Base-by-base conservation (phyloP, 352 stramenopile genomes). In the Thraustochytrium sp. region DNA sequence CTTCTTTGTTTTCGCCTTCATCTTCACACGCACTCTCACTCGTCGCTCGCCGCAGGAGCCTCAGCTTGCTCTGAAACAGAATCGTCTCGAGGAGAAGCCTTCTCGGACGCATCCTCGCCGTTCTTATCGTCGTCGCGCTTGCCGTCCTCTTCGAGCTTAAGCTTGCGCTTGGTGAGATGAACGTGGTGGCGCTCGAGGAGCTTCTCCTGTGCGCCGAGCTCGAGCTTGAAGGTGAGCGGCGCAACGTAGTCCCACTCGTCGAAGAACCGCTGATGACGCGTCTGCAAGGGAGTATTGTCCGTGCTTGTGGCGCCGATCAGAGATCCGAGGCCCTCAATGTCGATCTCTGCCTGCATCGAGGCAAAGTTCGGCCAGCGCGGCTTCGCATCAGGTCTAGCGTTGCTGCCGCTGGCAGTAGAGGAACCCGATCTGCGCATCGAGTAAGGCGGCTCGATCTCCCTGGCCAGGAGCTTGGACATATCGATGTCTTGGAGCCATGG, bases 191-290 rank as follows among this genome's bases (percentile, higher is more conserved):
- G n/a, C n/a, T 18, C 9, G 26, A 54, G 62, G 34, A 61, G 56
- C 44, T 74, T 34, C 26, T 61, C 44, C 26, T 85, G 80, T 1
- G 26, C 42, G 9, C 73, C 90, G 40, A 95, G 86, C 85, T 95
- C 90, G 26, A 90, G 89, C 85, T 92, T 91, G 76, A 95, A 86
- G 38, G 90, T 93, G 63, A 90, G 89, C 64, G 92, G 90, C 26
- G 90, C 92, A 72, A 94, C 93, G 85, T 92, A 95, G 64, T 95
- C 91, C 91, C 91, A 95, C 36, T 88, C 89, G 9, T 93, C 90
- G 61, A 95, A 95, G 74, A 92, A 80, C 0, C 53, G 86, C 82
- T 94, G 93, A 85, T 95, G 90, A 86, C 91, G 48, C 26, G 54
- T 29, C 29, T 55, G 29, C 88, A 85, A 85, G 8, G 34, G 29